Base-by-base conservation (phyloP, 345 rosid genomes). In the Gossypium rotundifolium region DNA sequence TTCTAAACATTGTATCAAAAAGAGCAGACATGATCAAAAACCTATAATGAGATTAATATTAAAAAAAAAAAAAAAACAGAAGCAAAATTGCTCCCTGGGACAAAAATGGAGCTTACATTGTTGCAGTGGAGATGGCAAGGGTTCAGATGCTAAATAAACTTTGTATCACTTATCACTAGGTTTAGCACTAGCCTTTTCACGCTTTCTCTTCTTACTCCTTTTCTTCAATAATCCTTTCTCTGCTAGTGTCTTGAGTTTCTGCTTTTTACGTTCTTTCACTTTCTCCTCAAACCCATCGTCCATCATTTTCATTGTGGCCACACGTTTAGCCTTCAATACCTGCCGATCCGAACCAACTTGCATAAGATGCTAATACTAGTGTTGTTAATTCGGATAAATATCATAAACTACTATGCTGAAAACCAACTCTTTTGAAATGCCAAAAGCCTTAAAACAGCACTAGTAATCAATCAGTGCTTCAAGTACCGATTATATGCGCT, bases 281-380 rank as follows among this genome's bases (percentile, higher is more conserved):
- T 85, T 90, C 72, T 95, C 98, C 72, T 95, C 98, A 51, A 90
- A 91, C 4, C 99, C 97, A 33, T 90, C 91, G 22, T 95, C 98
- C 81, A 85, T 75, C 91, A 91, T 88, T 86, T 90, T 95, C 99
- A 93, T 91, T 67, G 81, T 79, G 1, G 94, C 94, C 75, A 90
- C 97, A 1, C 94, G 94, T 78, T 80, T 93, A 2, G 99, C 99
- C 85, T 95, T 91, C 76, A 80, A 88, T 7, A 95, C 88, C 98
- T 93, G 88, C 80, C 83, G 16, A 75, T 70, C 12, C 1, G 7
- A 17, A 46, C 12, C 18, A 29, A 46, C 72, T 17, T 67, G 68
- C 40, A 48, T 13, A 76, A 58, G 38, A 25, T 49, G 59, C 59
- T 6, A 9, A 67, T 12, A 69, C 45, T 9, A 27, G 4, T 62